Conservation (phyloP, 148 eudicot genomes). For the Chenopodium berlandieri region DNA sequence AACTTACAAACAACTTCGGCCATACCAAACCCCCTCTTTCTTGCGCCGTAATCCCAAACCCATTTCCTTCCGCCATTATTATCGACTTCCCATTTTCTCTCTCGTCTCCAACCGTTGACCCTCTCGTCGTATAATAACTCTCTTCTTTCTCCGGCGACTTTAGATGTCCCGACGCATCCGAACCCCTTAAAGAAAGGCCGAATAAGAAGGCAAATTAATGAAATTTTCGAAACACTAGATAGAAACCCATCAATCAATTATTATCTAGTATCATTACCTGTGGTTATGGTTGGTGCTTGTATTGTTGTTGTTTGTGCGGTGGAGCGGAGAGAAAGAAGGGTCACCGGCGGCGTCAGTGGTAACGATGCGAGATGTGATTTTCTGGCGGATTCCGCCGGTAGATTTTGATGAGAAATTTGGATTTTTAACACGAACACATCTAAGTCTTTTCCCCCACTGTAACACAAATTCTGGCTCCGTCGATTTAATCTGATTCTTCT, state of each 20-base stretch:
- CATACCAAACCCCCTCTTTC: constrained; percentile 43
- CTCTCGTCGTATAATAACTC: constrained; percentile 76
- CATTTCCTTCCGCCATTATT: constrained; percentile 7
- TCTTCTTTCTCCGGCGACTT: constrained; percentile 77
- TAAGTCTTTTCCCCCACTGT: constrained; percentile 40
- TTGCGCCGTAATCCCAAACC: constrained; percentile 20
- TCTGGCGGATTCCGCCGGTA: constrained; percentile 25
- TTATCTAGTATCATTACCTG: background rate
- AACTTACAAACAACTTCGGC: constrained; percentile 64
- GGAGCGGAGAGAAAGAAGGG: constrained; percentile 10
- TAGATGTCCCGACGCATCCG: constrained; percentile 13
- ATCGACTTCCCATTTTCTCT: constrained; percentile 40
- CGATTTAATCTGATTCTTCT: constrained; percentile 13
- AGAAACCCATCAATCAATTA: too few relatives aligned
- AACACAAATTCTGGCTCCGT: constrained; percentile 33
- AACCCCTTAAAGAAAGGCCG: background rate
- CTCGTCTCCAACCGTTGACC: constrained; percentile 44
- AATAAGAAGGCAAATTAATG: too few relatives aligned
- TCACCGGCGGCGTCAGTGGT: constrained; percentile 12
- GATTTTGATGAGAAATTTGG: constrained; percentile 21
- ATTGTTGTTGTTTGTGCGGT: background rate
- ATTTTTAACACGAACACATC: constrained; percentile 32
- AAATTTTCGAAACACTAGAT: background rate
- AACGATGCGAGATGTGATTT: constrained; percentile 25
- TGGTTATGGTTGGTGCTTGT: background rate